Evolutionary conservation across 2,329 filamentous ascomycete genomes (phyloP).

Genomic region (Coniochaeta sp.): DNA sequence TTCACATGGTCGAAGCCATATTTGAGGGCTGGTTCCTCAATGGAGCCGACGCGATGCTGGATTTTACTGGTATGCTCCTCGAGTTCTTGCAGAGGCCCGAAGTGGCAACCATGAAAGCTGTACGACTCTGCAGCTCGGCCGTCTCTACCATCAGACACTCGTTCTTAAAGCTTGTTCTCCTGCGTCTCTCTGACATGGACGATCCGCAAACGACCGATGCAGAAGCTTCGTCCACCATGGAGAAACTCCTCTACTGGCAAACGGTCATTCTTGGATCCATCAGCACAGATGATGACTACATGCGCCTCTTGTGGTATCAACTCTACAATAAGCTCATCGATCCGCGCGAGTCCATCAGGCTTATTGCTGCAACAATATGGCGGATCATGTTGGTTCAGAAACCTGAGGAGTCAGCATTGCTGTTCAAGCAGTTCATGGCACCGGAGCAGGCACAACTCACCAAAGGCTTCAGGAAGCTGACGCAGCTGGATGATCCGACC

Average conservation of each 20-base stretch:
- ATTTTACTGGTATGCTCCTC: slow-evolving; percentile 76
- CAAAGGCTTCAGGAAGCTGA: slow-evolving; percentile 73
- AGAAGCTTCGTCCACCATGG: slow-evolving; percentile 65
- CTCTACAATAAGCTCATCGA: slow-evolving; percentile 86
- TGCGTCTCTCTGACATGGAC: slow-evolving; percentile 79
- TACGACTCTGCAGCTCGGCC: slow-evolving; percentile 84
- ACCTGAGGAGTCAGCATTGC: slow-evolving; percentile 67
- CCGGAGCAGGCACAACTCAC: slow-evolving; percentile 65
- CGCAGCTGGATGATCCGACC: slow-evolving; percentile 80
- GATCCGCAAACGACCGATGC: slow-evolving; percentile 50
- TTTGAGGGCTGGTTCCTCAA: slow-evolving; percentile 97
- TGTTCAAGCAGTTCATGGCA: slow-evolving; percentile 66
- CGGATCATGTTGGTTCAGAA: slow-evolving; percentile 93
- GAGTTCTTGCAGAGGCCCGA: slow-evolving; percentile 87
- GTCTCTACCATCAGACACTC: slow-evolving; percentile 68
- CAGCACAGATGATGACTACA: slow-evolving; percentile 70
- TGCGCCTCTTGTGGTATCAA: slow-evolving; percentile 85
- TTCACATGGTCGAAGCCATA: slow-evolving; percentile 80
- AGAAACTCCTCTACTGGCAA: slow-evolving; percentile 92
- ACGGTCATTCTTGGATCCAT: slow-evolving; percentile 77
- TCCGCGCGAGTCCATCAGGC: slow-evolving; percentile 55
- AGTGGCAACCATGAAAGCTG: slow-evolving; percentile 71
- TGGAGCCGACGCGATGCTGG: slow-evolving; percentile 73
- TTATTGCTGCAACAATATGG: slow-evolving; percentile 77
- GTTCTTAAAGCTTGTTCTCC: slow-evolving; percentile 71